Base-by-base conservation (phyloP, 306 rosid species). In the Castanea crenata region DNA sequence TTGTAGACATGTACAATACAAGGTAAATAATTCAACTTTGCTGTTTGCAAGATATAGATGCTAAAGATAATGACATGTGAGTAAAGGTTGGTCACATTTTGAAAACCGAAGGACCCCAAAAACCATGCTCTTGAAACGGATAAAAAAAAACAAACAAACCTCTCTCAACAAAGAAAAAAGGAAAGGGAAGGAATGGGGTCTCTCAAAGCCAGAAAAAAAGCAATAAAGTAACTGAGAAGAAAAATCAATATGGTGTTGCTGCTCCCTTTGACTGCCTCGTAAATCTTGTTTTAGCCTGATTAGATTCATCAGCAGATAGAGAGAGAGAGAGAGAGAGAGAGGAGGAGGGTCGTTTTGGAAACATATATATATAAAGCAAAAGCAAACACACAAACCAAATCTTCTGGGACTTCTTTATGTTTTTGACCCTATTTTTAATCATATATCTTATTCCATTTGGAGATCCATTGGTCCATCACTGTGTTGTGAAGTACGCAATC, bases 201-300 rank as follows among this genome's bases (percentile, higher is more conserved):
- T 86, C 86, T 91, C 86, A 84, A 85, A 85, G 85, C 80, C 81
- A 83, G 74, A 74, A 38, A 79, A 76, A 90, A 86, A 84, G 85
- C 82, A 76, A 83, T 31, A 78, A 73, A 84, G 84, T 81, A 49
- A 34, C 23, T 56, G 9, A 3, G 34, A 29, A 52, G 74, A 75
- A 84, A 69, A 49, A 85, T 61, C 21, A 65, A 76, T 55, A 41
- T 41, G 46, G 46, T 55, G 75, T 74, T 76, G 55, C 69, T 74
- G 34, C 67, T 55, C 8, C 71, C 92, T 89, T 91, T 91, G 96
- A 90, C 92, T 86, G 92, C 97, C 93, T 89, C 93, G 92, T 91
- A 89, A 90, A 91, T 86, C 85, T 78, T 74, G 55, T 73, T 86
- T 78, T 79, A 55, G 87, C 27, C 76, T 75, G 18, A 32, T 32